phyloP scores from a whole-genome alignment of 2,329 filamentous ascomycete species.

The Penicillium vulpinum region DNA sequence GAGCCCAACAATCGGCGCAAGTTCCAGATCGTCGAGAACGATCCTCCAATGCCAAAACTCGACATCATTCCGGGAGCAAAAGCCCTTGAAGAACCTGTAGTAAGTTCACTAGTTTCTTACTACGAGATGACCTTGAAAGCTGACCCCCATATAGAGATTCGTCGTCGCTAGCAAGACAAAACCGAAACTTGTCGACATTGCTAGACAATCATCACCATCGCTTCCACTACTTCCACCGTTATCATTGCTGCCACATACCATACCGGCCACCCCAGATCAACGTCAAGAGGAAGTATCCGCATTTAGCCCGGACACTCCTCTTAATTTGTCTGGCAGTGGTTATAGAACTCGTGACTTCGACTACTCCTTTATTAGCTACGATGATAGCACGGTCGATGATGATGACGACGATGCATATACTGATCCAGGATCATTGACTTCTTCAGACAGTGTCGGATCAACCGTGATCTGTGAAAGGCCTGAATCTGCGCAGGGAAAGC shows the following conservation, averaged over 20 bases:
- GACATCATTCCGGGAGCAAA: slow-evolving; percentile 20
- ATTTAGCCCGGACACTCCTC: slow-evolving; percentile 42
- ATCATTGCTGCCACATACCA: slow-evolving; percentile 19
- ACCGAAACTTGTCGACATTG: slow-evolving; percentile 42
- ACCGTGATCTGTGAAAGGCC: slow-evolving; percentile 28
- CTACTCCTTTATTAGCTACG: slow-evolving; percentile 27
- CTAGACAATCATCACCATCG: slow-evolving; percentile 35
- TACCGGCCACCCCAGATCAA: slow-evolving; percentile 39
- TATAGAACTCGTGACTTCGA: slow-evolving; percentile 34
- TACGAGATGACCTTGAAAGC: not conserved
- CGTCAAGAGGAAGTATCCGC: slow-evolving; percentile 39
- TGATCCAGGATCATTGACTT: slow-evolving; percentile 29
- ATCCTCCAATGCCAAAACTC: slow-evolving; percentile 28
- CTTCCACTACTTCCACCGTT: slow-evolving; percentile 26
- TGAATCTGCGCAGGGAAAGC: slow-evolving; percentile 18
- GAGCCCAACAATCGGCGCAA: slow-evolving; percentile 38
- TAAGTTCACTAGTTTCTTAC: slow-evolving; percentile 9
- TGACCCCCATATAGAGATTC: slow-evolving; percentile 28
- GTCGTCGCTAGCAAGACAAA: slow-evolving; percentile 39
- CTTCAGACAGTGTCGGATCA: slow-evolving; percentile 28
- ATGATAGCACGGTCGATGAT: slow-evolving; percentile 20
- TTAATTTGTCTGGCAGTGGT: slow-evolving; percentile 38
- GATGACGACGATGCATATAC: slow-evolving; percentile 30
- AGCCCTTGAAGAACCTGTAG: slow-evolving; percentile 26
- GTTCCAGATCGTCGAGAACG: slow-evolving; percentile 40